phyloP scores from a whole-genome alignment of 176 grass and related monocot genomes.

The Puya raimondii region DNA sequence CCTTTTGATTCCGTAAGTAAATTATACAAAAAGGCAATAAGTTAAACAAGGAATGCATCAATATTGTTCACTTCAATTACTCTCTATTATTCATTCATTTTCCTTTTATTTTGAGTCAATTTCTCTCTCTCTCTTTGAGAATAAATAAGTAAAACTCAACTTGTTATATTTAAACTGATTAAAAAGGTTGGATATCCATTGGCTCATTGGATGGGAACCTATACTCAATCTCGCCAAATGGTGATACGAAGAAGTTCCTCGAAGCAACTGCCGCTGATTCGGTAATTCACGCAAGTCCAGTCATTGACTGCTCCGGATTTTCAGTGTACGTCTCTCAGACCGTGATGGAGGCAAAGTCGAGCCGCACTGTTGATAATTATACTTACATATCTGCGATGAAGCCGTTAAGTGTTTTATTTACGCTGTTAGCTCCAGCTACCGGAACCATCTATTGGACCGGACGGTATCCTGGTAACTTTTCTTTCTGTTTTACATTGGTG shows the following conservation, averaged over 20 bases:
- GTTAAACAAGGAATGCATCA: no score
- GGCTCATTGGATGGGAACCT: conserved; percentile 69
- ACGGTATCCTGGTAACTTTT: conserved; percentile 46
- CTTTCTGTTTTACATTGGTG: conserved; percentile 5
- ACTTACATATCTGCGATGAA: conserved; percentile 50
- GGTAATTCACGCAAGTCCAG: conserved; percentile 51
- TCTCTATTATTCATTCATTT: no score
- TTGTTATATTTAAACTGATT: conserved; percentile 10
- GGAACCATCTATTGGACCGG: conserved; percentile 73
- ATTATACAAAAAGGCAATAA: no score
- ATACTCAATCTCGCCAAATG: conserved; percentile 64
- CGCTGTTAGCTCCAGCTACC: conserved; percentile 54
- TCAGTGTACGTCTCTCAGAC: conserved; percentile 47
- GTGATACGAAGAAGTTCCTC: conserved; percentile 49
- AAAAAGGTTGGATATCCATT: conserved; percentile 81
- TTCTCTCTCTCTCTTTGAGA: neutral
- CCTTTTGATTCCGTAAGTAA: no score
- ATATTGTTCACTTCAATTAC: no score
- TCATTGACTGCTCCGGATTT: conserved; percentile 65
- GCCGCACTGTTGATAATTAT: conserved; percentile 26
- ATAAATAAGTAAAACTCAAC: neutral
- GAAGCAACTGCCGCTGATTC: conserved; percentile 40
- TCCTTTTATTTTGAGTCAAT: no score
- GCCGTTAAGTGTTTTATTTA: conserved; percentile 40
- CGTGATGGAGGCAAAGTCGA: conserved; percentile 49